A percentile compares a stretch with the other conserved stretches of the same genome.
phyloP scores from a whole-genome alignment of 2,329 filamentous ascomycete genomes.

The Dactylellina cionopaga region DNA sequence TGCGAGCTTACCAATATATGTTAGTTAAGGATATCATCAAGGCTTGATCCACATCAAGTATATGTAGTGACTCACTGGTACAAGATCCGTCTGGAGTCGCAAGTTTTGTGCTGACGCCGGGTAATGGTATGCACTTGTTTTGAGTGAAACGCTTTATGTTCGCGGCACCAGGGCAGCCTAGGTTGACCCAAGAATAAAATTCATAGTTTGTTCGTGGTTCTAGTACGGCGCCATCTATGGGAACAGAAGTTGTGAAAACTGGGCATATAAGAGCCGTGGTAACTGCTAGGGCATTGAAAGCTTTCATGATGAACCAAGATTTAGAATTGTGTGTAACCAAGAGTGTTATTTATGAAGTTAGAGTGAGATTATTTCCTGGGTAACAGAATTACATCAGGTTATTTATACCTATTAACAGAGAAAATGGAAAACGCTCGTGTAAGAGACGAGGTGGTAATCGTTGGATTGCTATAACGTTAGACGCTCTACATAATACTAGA shows the following conservation, averaged over 20 bases:
- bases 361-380: background rate
- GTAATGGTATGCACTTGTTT: constrained; percentile 14
- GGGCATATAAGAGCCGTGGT: constrained; percentile 12
- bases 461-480: constrained; percentile 31
- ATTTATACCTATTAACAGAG: constrained; percentile 27
- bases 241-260: constrained; percentile 10
- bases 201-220: constrained; percentile 26
- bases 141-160: constrained; percentile 3
- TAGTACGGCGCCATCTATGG: constrained; percentile 2
- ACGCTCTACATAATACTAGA: background rate
- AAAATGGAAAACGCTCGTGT: constrained; percentile 1
- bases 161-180: constrained; percentile 16
- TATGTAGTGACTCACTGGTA: constrained; percentile 16
- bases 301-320: constrained; percentile 21
- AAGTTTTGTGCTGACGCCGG: constrained; percentile 29
- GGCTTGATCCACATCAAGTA: background rate
- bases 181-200: constrained; percentile 28
- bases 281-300: constrained; percentile 7
- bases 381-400: constrained; percentile 4
- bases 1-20: constrained; percentile 18
- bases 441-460: background rate
- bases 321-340: background rate
- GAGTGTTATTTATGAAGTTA: constrained; percentile 1
- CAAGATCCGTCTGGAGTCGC: constrained; percentile 26
- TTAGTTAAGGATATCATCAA: constrained; percentile 8